Conservation (phyloP, 1,284 basidiomycete species). For the Irpex lacteus region DNA sequence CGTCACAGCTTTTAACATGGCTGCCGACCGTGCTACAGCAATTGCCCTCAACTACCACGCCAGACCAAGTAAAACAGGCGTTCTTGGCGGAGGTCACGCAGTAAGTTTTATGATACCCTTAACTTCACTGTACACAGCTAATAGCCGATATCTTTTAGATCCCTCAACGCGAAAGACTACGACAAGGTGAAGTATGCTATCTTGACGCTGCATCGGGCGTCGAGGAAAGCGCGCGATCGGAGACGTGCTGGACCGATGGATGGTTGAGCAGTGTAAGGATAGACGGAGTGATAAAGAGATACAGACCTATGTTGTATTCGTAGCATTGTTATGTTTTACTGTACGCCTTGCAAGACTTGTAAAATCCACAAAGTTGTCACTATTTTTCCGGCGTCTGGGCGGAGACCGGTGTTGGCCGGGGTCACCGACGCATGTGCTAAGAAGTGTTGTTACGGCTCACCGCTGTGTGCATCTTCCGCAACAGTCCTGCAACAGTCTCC, state of each 20-base stretch:
- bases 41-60: constrained; percentile 62
- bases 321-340: constrained; percentile 3
- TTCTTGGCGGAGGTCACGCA: constrained; percentile 74
- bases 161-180: constrained; percentile 58
- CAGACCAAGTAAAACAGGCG: constrained; percentile 67
- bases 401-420: constrained; percentile 8
- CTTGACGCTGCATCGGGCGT: constrained; percentile 59
- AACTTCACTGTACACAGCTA: constrained; percentile 9
- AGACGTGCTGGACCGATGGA: constrained; percentile 48
- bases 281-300: not conserved
- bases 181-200: constrained; percentile 82
- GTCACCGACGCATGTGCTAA: constrained; percentile 7
- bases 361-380: not conserved
- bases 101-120: constrained; percentile 44
- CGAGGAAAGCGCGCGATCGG: constrained; percentile 67
- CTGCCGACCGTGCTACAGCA: constrained; percentile 69
- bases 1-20: constrained; percentile 70
- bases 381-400: not conserved
- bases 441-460: not conserved
- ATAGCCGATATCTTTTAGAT: constrained; percentile 39
- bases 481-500: not conserved
- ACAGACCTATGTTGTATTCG: constrained; percentile 9
- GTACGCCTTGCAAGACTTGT: not conserved
- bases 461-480: not conserved
- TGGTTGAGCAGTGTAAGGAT: constrained; percentile 22